These are phyloP conservation scores for Speleostelium caveatum DNA, from an alignment of 78 protist species.

Conservation along the genomic window DNA sequence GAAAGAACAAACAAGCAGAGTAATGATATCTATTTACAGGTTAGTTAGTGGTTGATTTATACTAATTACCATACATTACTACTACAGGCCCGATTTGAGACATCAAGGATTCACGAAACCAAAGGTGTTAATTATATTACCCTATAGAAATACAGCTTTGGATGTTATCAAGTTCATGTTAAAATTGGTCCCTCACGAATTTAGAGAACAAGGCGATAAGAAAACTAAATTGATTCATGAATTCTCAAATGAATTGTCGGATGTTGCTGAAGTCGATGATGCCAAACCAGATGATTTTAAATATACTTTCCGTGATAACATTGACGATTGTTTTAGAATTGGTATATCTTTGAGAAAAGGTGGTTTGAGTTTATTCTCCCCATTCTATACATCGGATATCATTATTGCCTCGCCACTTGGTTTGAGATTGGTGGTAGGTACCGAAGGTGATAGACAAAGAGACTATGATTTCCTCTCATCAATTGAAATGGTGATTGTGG, in stretches of 20 bases:
- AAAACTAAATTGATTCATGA: constrained; percentile 43
- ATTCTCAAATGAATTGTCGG: background rate
- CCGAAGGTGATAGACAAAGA: constrained; percentile 65
- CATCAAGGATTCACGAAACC: constrained; percentile 83
- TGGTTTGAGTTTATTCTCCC: constrained; percentile 60
- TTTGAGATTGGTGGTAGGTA: constrained; percentile 81
- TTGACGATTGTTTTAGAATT: constrained; percentile 83
- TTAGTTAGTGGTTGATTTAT: background rate
- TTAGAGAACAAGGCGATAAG: constrained; percentile 13
- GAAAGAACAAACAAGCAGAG: background rate
- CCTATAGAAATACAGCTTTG: constrained; percentile 66
- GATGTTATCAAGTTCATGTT: constrained; percentile 58
- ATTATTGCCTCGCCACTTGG: constrained; percentile 92
- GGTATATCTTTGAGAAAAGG: constrained; percentile 71
- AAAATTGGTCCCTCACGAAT: constrained; percentile 66
- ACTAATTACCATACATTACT: background rate
- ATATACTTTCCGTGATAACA: constrained; percentile 82
- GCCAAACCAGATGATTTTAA: constrained; percentile 73
- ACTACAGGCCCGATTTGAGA: constrained; percentile 50
- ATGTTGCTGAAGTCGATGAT: constrained; percentile 8
- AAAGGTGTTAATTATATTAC: constrained; percentile 65
- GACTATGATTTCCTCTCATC: constrained; percentile 88
- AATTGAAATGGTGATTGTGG: constrained; percentile 85
- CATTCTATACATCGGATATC: constrained; percentile 79
- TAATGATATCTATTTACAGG: too few relatives aligned